These are phyloP conservation scores for Backusella luteola DNA, from an alignment of 192 early-diverging fungal species.

Conservation along the genomic window DNA sequence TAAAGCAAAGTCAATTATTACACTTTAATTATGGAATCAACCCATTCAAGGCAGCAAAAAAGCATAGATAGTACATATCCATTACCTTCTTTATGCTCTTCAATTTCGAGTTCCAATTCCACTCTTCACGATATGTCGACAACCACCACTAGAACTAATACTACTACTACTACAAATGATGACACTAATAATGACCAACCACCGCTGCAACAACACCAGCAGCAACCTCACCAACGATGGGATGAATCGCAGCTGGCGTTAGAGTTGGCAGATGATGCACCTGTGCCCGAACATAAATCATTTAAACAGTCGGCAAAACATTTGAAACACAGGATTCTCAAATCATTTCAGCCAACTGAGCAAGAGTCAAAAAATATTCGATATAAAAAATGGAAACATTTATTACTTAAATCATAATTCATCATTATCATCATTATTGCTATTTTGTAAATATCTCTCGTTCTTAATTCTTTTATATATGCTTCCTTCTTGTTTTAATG, in stretches of 20 bases:
- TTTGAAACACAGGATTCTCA: conserved; percentile 1
- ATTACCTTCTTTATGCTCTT: neutral
- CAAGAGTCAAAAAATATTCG: neutral
- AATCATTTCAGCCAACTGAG: conserved; percentile 1
- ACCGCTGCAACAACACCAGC: neutral
- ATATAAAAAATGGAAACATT: neutral
- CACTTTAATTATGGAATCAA: neutral
- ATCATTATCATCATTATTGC: neutral
- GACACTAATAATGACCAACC: neutral
- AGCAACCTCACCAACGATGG: neutral
- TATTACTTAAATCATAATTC: neutral
- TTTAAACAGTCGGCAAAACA: conserved; percentile 2
- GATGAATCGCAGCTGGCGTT: neutral
- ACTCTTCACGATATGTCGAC: conserved; percentile 1
- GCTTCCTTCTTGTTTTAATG: neutral
- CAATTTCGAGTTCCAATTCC: neutral
- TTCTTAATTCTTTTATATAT: neutral
- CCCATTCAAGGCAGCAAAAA: conserved; percentile 1
- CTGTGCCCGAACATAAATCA: neutral
- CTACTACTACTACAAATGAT: neutral
- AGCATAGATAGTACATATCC: neutral
- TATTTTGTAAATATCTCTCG: neutral
- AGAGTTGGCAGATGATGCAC: neutral
- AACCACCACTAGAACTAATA: neutral
- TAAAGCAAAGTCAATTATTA: neutral